Conservation (phyloP, 192 early-diverging fungal species). For the Entomortierella chlamydospora region DNA sequence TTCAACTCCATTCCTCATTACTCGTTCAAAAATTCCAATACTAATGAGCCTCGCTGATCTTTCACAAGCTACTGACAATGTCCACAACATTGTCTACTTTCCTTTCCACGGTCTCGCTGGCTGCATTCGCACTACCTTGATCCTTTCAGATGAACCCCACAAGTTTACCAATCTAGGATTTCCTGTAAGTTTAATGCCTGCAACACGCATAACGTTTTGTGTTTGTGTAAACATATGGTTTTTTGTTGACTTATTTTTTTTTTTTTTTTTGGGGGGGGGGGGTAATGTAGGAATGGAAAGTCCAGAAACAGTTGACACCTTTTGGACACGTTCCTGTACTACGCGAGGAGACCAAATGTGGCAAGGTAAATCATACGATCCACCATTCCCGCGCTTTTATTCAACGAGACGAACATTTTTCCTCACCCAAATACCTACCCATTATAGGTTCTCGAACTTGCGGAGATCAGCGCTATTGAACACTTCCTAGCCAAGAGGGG, state of each 20-base stretch:
- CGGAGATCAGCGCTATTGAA: conserved; percentile 33
- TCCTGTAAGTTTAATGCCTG: background rate
- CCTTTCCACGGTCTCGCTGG: conserved; percentile 37
- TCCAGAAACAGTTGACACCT: conserved; percentile 55
- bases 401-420: background rate
- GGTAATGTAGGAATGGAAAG: conserved; percentile 49
- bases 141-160: conserved; percentile 21
- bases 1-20: too few relatives aligned
- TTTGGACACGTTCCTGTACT: conserved; percentile 64
- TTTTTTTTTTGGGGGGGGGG: background rate
- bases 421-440: background rate
- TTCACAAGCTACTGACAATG: conserved; percentile 18
- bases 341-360: conserved; percentile 32
- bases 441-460: conserved; percentile 17
- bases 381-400: background rate
- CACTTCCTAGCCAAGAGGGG: conserved; percentile 18
- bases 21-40: too few relatives aligned
- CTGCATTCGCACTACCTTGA: conserved; percentile 18
- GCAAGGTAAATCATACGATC: conserved; percentile 5
- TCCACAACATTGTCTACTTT: conserved; percentile 38
- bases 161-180: conserved; percentile 16
- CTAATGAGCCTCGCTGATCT: conserved; percentile 3
- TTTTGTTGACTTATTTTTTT: background rate
- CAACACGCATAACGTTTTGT: background rate
- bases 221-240: background rate